phyloP scores from a whole-genome alignment of 768 basidiomycete genomes.

The Mycena rebaudengoi region DNA sequence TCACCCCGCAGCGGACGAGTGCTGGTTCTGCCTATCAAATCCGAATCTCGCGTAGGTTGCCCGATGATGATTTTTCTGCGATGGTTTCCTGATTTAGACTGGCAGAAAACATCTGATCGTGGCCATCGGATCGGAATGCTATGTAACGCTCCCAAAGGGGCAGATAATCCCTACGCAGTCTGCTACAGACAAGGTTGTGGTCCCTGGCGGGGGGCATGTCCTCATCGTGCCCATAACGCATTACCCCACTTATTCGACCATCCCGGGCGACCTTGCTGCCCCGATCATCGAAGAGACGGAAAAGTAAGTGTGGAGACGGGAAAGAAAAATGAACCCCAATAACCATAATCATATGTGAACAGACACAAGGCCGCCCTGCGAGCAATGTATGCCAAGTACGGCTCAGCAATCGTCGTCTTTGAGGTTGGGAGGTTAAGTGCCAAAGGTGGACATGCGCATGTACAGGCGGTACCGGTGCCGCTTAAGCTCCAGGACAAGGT shows the following conservation, averaged over 20 bases:
- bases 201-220: conserved; percentile 97
- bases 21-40: conserved; percentile 99
- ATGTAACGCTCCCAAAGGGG: conserved; percentile 95
- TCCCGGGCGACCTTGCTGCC: conserved; percentile 78
- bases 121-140: conserved; percentile 92
- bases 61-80: not conserved
- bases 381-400: conserved; percentile 75
- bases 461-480: conserved; percentile 87
- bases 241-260: conserved; percentile 85
- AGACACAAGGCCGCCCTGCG: conserved; percentile 85
- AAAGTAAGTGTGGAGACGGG: conserved; percentile 58
- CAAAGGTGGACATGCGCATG: conserved; percentile 94
- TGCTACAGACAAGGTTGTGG: conserved; percentile 53
- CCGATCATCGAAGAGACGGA: conserved; percentile 86
- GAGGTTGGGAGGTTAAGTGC: conserved; percentile 87
- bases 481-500: conserved; percentile 66
- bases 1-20: conserved; percentile 76
- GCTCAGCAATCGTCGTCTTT: conserved; percentile 77
- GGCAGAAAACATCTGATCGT: conserved; percentile 88
- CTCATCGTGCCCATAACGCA: conserved; percentile 95
- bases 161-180: conserved; percentile 88
- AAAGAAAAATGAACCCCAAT: no score
- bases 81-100: not conserved
- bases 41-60: conserved; percentile 82
- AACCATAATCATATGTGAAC: conserved; percentile 1